phyloP scores from a whole-genome alignment of 768 basidiomycete genomes.

The Phlebiopsis gigantea region DNA sequence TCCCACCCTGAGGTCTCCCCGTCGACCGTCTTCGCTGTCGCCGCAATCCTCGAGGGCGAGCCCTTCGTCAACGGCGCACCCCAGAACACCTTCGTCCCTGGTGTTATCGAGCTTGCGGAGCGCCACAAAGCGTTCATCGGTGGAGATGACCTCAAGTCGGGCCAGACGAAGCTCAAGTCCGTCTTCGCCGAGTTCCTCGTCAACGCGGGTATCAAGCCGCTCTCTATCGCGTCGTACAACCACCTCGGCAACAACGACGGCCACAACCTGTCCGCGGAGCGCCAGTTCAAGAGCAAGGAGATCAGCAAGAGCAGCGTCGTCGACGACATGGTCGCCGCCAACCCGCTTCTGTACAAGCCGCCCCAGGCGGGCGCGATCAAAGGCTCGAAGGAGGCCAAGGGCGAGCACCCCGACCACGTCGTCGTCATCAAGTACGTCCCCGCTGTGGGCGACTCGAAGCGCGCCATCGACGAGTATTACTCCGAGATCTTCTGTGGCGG shows the following conservation, averaged over 20 bases:
- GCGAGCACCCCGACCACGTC: slow-evolving; percentile 96
- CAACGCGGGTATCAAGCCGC: slow-evolving; percentile 96
- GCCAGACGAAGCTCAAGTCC: slow-evolving; percentile 96
- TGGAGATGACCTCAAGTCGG: slow-evolving; percentile 96
- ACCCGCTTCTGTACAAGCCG: slow-evolving; percentile 85
- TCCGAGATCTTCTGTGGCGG: slow-evolving; percentile 98
- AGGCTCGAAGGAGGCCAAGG: slow-evolving; percentile 56
- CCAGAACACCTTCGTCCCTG: slow-evolving; percentile 98
- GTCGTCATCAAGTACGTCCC: slow-evolving; percentile 90
- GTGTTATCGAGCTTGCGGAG: slow-evolving; percentile 90
- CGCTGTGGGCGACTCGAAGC: slow-evolving; percentile 94
- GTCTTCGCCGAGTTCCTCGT: slow-evolving; percentile 98
- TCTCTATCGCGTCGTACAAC: slow-evolving; percentile 97
- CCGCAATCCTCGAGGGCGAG: slow-evolving; percentile 89
- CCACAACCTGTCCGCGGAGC: slow-evolving; percentile 81
- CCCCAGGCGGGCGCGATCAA: slow-evolving; percentile 47
- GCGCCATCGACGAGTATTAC: slow-evolving; percentile 99
- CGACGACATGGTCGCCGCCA: slow-evolving; percentile 96
- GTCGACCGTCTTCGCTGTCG: slow-evolving; percentile 92
- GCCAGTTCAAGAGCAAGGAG: slow-evolving; percentile 97
- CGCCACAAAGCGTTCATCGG: slow-evolving; percentile 88
- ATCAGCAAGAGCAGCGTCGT: slow-evolving; percentile 96
- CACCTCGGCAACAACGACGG: slow-evolving; percentile 99
- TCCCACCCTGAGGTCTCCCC: slow-evolving; percentile 96
- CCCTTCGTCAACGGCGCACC: slow-evolving; percentile 98